Conservation (phyloP, 306 rosid genomes). For the Cucumis cinereus region DNA sequence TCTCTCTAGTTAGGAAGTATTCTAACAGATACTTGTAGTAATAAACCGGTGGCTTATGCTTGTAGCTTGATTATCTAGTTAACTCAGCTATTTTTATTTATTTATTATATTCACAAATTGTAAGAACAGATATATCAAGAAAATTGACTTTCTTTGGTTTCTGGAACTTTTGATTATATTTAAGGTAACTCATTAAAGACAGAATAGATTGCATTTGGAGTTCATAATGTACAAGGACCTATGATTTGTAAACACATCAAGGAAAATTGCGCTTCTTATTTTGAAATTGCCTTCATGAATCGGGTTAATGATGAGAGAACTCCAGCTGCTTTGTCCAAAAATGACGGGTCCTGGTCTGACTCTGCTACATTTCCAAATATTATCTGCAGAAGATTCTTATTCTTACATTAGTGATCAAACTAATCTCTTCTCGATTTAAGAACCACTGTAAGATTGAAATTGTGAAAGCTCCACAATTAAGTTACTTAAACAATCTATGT, state of each 20-base stretch:
- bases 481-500: not conserved
- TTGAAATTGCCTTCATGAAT: conserved; percentile 66
- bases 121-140: not conserved
- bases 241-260: not conserved
- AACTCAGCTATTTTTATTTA: not conserved
- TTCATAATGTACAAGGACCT: conserved; percentile 1
- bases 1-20: no score
- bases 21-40: not conserved
- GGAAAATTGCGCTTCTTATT: conserved; percentile 6
- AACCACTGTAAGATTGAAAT: not conserved
- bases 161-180: not conserved
- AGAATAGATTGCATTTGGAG: not conserved
- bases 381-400: conserved; percentile 28
- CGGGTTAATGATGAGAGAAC: conserved; percentile 69
- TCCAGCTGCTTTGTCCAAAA: conserved; percentile 67
- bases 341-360: conserved; percentile 45
- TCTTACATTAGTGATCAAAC: not conserved
- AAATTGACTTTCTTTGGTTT: not conserved
- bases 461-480: not conserved
- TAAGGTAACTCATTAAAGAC: not conserved
- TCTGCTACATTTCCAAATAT: conserved; percentile 48
- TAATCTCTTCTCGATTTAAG: not conserved
- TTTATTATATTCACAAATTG: no score
- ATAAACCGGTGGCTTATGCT: not conserved
- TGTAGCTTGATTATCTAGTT: not conserved